These are phyloP conservation scores for Fusarium marasasianum DNA, from an alignment of 2,329 filamentous ascomycete species.

Conservation along the genomic window DNA sequence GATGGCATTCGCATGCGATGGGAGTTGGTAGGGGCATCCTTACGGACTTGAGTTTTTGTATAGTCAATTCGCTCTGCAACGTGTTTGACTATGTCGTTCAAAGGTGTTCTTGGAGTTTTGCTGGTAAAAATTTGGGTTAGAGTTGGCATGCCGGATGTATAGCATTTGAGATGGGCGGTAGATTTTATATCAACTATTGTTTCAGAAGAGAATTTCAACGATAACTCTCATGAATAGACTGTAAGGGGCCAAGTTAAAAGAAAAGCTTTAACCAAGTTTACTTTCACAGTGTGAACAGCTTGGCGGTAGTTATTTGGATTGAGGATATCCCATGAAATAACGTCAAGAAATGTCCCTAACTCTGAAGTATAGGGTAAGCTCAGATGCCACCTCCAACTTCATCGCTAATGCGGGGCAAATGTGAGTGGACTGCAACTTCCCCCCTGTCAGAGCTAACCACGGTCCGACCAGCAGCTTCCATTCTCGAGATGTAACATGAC, in stretches of 20 bases:
- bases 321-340: background rate
- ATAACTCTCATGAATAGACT: background rate
- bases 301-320: background rate
- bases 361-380: slow-evolving; percentile 32
- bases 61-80: background rate
- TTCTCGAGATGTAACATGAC: slow-evolving; percentile 16
- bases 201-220: background rate
- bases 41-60: background rate
- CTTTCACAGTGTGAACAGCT: background rate
- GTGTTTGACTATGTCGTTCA: background rate
- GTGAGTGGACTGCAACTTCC: background rate
- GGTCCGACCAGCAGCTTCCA: slow-evolving; percentile 19
- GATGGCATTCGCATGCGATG: slow-evolving; percentile 11
- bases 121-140: slow-evolving; percentile 23
- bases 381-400: background rate
- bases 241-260: background rate
- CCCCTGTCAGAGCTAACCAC: slow-evolving; percentile 26
- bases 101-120: slow-evolving; percentile 32
- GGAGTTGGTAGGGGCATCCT: slow-evolving; percentile 15
- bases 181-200: background rate
- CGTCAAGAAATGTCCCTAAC: background rate
- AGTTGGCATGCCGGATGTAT: background rate
- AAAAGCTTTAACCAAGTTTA: background rate
- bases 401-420: slow-evolving; percentile 27
- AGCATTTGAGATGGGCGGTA: background rate